Evolutionary conservation across 352 stramenopile species (phyloP).

Genomic region (Globisporangium spinosum): DNA sequence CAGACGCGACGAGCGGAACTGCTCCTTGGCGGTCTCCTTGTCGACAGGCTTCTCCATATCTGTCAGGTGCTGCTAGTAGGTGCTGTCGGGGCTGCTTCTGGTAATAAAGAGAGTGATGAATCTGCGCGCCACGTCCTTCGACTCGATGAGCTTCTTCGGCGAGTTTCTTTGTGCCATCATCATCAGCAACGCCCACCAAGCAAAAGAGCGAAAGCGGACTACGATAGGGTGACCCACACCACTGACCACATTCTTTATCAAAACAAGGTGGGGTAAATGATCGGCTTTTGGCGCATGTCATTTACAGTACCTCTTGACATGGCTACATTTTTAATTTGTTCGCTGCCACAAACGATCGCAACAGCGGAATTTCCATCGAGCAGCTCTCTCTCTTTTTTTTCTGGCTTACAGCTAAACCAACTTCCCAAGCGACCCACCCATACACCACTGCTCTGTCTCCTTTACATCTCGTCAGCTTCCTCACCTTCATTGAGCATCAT

Average conservation of each 20-base stretch:
- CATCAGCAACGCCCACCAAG: not conserved
- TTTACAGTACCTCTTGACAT: constrained; percentile 6
- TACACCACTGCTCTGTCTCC: not conserved
- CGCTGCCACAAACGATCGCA: not conserved
- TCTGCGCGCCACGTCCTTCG: constrained; percentile 5
- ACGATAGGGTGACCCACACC: constrained; percentile 3
- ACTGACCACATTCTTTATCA: not conserved
- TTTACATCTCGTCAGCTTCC: constrained; percentile 8
- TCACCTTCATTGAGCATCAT: not conserved
- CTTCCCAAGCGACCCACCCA: not conserved
- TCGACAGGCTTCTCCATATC: constrained; percentile 49
- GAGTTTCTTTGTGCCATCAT: constrained; percentile 12
- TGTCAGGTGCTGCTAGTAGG: not conserved
- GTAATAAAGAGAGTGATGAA: not conserved
- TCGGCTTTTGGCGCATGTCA: not conserved
- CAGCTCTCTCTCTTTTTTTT: not conserved
- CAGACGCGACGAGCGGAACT: constrained; percentile 71
- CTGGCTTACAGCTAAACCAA: not conserved
- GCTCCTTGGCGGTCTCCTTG: constrained; percentile 70
- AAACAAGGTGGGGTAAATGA: constrained; percentile 6
- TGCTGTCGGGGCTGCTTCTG: not conserved
- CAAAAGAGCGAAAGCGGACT: not conserved
- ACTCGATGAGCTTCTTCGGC: constrained; percentile 11
- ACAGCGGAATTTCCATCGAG: not conserved
- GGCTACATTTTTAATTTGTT: constrained; percentile 7